Evolutionary conservation across 805 yeast species (phyloP).

Genomic region (Nakazawaea laoshanensis): DNA sequence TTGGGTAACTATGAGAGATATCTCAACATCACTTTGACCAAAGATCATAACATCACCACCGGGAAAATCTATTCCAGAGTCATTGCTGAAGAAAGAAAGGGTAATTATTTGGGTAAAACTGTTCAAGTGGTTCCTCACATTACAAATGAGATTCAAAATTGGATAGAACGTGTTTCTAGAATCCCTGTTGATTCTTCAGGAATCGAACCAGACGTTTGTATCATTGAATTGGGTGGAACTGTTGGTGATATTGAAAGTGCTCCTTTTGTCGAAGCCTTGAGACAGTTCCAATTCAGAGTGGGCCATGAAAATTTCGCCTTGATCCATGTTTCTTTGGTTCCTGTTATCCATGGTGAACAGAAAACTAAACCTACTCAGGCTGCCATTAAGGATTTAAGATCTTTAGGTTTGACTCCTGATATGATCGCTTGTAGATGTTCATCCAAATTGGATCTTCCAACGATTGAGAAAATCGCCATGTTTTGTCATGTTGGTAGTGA

Average conservation of each 20-base stretch:
- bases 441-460: conserved; percentile 67
- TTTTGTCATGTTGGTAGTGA: conserved; percentile 98
- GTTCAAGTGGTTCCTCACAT: conserved; percentile 99
- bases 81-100: conserved; percentile 89
- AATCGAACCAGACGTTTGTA: conserved; percentile 89
- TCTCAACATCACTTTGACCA: conserved; percentile 85
- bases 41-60: conserved; percentile 94
- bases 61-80: conserved; percentile 95
- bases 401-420: conserved; percentile 90
- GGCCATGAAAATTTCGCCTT: conserved; percentile 90
- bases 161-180: conserved; percentile 91
- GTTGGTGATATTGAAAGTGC: conserved; percentile 99
- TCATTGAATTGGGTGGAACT: conserved; percentile 97
- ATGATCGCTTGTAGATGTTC: conserved; percentile 98
- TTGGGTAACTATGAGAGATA: conserved; percentile 97
- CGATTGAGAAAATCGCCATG: conserved; percentile 96
- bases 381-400: conserved; percentile 93
- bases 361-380: conserved; percentile 99
- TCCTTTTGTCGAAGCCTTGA: conserved; percentile 96
- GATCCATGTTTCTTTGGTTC: conserved; percentile 94
- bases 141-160: conserved; percentile 95
- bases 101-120: conserved; percentile 98
- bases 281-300: conserved; percentile 98
- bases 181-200: conserved; percentile 90
- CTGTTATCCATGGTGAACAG: conserved; percentile 97